Conservation (phyloP, 768 basidiomycete genomes). For the Hericium rajendrae region DNA sequence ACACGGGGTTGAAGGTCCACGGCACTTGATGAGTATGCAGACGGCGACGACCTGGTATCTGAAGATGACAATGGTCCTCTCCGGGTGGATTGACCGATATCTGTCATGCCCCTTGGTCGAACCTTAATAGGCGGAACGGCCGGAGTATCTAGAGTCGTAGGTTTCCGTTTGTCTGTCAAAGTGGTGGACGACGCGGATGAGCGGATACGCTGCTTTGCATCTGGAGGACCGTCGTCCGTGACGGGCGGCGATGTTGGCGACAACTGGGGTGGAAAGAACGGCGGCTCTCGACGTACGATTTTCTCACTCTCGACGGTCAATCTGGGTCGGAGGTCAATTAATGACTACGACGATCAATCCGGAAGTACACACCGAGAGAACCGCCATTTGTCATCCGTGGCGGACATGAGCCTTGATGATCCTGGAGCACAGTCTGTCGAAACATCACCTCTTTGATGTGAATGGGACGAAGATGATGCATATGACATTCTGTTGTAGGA, state of each 20-base stretch:
- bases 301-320: slow-evolving; percentile 12
- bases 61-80: not conserved
- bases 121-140: not conserved
- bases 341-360: not conserved
- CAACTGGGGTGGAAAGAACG: slow-evolving; percentile 1
- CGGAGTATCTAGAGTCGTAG: not conserved
- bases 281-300: slow-evolving; percentile 4
- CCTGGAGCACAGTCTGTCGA: slow-evolving; percentile 9
- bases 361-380: slow-evolving; percentile 8
- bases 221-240: not conserved
- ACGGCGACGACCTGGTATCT: not conserved
- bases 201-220: slow-evolving; percentile 1
- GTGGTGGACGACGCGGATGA: slow-evolving; percentile 12
- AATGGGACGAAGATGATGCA: slow-evolving; percentile 49
- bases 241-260: not conserved
- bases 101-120: slow-evolving; percentile 10
- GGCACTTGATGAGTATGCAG: not conserved
- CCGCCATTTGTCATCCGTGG: not conserved
- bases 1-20: slow-evolving; percentile 7
- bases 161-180: slow-evolving; percentile 1
- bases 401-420: slow-evolving; percentile 7
- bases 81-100: slow-evolving; percentile 1
- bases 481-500: slow-evolving; percentile 40
- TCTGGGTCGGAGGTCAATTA: not conserved
- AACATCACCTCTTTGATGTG: slow-evolving; percentile 22